These are phyloP conservation scores for Curvularia verruculosa DNA, from an alignment of 2,329 filamentous ascomycete genomes.

Conservation along the genomic window DNA sequence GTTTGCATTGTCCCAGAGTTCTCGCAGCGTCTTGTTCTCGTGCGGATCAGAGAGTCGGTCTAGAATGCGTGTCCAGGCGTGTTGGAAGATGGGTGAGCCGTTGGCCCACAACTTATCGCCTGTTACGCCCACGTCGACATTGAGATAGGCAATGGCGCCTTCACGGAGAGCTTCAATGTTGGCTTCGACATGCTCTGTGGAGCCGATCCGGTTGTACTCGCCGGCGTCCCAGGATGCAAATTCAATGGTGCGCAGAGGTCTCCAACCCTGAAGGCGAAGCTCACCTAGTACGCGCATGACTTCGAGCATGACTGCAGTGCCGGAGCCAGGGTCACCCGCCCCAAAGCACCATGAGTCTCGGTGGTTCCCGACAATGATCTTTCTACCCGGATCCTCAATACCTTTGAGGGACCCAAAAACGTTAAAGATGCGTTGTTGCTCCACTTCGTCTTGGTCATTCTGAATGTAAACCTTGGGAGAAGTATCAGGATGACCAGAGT, in stretches of 20 bases:
- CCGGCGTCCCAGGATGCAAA: constrained; percentile 97
- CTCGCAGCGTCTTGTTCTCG: constrained; percentile 71
- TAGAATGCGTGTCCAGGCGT: constrained; percentile 73
- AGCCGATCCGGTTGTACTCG: constrained; percentile 92
- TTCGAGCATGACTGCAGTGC: constrained; percentile 90
- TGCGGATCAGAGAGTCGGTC: constrained; percentile 75
- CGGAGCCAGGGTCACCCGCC: constrained; percentile 80
- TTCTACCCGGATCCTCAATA: constrained; percentile 81
- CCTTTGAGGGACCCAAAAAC: constrained; percentile 83
- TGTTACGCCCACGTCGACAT: constrained; percentile 82
- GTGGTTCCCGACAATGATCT: constrained; percentile 89
- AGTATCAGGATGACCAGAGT: constrained; percentile 72
- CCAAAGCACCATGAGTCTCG: constrained; percentile 93
- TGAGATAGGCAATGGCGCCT: constrained; percentile 85
- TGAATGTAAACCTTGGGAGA: constrained; percentile 80
- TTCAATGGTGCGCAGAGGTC: constrained; percentile 89
- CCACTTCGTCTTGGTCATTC: constrained; percentile 85
- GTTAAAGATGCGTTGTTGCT: constrained; percentile 88
- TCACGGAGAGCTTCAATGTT: constrained; percentile 74
- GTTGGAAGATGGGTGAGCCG: constrained; percentile 80
- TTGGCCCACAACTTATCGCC: constrained; percentile 77
- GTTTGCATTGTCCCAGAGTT: constrained; percentile 74
- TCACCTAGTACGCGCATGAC: constrained; percentile 84
- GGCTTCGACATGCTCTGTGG: constrained; percentile 92
- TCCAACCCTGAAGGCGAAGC: constrained; percentile 78